These are phyloP conservation scores for Ganoderma boninense DNA, from an alignment of 1,284 basidiomycete species.

Conservation along the genomic window DNA sequence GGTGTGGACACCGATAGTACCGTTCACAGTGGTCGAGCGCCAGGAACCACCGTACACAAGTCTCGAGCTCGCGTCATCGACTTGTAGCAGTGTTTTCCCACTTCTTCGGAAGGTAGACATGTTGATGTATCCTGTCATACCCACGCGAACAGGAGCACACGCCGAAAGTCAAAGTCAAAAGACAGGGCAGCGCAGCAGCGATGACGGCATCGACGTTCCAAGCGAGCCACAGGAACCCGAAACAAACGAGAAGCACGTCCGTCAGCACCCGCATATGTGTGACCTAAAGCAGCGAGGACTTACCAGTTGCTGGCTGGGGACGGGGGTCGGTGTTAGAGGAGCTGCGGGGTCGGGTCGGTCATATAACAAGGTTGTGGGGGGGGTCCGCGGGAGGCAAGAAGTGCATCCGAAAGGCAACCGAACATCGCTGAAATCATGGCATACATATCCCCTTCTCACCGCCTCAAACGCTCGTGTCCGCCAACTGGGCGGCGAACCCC, in stretches of 20 bases:
- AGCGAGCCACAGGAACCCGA: slow-evolving; percentile 9
- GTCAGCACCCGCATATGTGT: neutral
- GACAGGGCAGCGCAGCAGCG: neutral
- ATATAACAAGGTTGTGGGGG: neutral
- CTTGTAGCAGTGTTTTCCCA: slow-evolving; percentile 15
- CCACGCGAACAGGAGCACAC: neutral
- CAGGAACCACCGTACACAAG: slow-evolving; percentile 24
- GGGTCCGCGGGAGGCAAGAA: neutral
- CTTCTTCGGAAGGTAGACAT: neutral
- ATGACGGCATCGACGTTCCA: slow-evolving; percentile 1
- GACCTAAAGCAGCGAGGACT: neutral
- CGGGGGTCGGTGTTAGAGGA: neutral
- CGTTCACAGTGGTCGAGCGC: neutral
- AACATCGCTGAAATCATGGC: neutral
- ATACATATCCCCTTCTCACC: slow-evolving; percentile 4
- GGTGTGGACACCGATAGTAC: slow-evolving; percentile 14
- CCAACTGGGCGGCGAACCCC: neutral
- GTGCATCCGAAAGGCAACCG: neutral
- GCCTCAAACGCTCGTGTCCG: neutral
- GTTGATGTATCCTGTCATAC: neutral
- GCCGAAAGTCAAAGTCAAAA: neutral
- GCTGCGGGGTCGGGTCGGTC: neutral
- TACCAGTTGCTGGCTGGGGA: neutral
- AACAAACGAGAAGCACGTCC: too few species aligned
- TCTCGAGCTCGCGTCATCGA: slow-evolving; percentile 25